Percentiles rank a stretch among this genome's conserved stretches.
These are phyloP conservation scores for Apiotrichum gamsii DNA, from an alignment of 1,284 basidiomycete genomes.

Conservation along the genomic window DNA sequence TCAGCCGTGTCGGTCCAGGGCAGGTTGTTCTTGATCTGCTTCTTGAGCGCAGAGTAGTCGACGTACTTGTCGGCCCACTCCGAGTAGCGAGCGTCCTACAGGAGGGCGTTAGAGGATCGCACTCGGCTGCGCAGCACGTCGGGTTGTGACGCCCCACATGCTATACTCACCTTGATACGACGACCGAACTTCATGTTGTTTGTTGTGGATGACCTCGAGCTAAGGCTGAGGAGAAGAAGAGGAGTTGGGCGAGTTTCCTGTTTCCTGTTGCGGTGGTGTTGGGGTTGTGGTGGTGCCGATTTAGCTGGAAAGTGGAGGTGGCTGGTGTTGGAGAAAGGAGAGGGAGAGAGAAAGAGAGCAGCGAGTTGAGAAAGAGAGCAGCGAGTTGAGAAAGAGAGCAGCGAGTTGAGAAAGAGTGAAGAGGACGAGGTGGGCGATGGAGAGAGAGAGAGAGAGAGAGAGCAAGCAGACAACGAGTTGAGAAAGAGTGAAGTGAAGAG, in stretches of 20 bases:
- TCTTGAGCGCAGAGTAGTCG: constrained; percentile 81
- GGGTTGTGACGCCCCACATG: not conserved
- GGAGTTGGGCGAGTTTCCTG: not conserved
- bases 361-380: not conserved
- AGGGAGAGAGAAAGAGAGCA: not conserved
- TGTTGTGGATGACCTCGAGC: not conserved
- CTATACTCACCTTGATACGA: constrained; percentile 66
- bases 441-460: not conserved
- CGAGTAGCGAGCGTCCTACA: constrained; percentile 70
- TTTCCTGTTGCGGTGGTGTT: no score
- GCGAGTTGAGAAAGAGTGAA: not conserved
- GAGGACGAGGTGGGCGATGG: not conserved
- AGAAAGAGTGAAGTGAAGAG: not conserved
- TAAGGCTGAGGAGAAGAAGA: not conserved
- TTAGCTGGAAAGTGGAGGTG: no score
- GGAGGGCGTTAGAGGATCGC: constrained; percentile 6
- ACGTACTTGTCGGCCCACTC: constrained; percentile 89
- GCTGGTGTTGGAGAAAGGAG: no score
- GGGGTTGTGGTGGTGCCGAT: no score
- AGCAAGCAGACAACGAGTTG: not conserved
- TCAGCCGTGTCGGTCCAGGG: constrained; percentile 75
- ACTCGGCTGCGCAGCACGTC: not conserved
- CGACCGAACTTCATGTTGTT: constrained; percentile 77
- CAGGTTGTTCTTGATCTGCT: constrained; percentile 63
- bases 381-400: not conserved